Percentiles rank a stretch among this genome's conserved stretches.
Evolutionary conservation across 129 eudicot genomes (phyloP).

Genomic region (Lactuca sativa): DNA sequence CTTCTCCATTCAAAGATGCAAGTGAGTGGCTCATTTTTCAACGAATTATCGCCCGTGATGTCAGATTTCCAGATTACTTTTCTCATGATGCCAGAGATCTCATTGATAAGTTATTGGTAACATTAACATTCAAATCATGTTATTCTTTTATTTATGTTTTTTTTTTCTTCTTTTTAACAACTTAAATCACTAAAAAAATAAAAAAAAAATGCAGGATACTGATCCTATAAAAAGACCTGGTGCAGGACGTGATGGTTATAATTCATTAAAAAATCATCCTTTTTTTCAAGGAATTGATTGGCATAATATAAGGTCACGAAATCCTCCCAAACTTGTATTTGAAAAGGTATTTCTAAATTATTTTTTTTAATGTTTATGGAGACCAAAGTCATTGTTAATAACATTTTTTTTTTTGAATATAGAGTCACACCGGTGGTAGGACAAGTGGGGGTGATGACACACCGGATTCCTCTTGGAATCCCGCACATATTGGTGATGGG

Average conservation of each 20-base stretch:
- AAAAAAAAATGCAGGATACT: constrained; percentile 49
- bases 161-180: background rate
- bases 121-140: constrained; percentile 7
- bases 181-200: constrained; percentile 11
- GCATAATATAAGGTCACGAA: constrained; percentile 54
- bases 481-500: constrained; percentile 63
- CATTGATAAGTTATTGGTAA: constrained; percentile 80
- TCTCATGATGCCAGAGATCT: constrained; percentile 79
- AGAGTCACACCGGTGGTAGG: constrained; percentile 39
- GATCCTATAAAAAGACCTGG: constrained; percentile 93
- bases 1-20: constrained; percentile 95
- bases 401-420: background rate
- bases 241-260: constrained; percentile 91
- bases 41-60: constrained; percentile 83
- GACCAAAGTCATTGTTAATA: background rate
- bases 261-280: constrained; percentile 68
- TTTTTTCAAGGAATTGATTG: constrained; percentile 82
- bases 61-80: constrained; percentile 84
- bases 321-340: constrained; percentile 73
- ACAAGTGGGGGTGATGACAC: constrained; percentile 52
- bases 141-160: background rate
- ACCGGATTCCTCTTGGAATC: constrained; percentile 67
- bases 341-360: constrained; percentile 42
- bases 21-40: constrained; percentile 99
- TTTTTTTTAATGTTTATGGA: background rate